phyloP scores from a whole-genome alignment of 352 stramenopile genomes.

The Phytophthora aleatoria region DNA sequence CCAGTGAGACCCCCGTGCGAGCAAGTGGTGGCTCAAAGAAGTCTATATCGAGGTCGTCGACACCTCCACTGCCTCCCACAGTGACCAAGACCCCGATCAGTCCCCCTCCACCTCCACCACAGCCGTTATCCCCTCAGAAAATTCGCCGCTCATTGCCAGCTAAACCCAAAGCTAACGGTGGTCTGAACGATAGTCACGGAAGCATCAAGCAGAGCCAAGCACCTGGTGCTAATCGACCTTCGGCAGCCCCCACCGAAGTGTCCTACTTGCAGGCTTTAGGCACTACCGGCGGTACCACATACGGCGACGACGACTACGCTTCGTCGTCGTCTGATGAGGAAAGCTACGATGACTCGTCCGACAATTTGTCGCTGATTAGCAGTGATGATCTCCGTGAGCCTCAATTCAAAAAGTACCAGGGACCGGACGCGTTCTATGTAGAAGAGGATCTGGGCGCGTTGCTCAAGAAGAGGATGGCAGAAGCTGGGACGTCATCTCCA shows the following conservation, averaged over 20 bases:
- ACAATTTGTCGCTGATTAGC: constrained; percentile 42
- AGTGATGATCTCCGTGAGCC: constrained; percentile 32
- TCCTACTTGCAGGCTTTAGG: constrained; percentile 36
- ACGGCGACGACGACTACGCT: constrained; percentile 32
- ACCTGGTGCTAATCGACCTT: constrained; percentile 15
- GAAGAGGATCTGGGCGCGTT: constrained; percentile 43
- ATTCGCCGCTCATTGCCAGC: constrained; percentile 6
- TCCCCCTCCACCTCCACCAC: constrained; percentile 18
- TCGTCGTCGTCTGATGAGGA: constrained; percentile 45
- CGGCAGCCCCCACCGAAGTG: constrained; percentile 12
- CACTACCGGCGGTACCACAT: constrained; percentile 33
- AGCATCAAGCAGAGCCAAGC: constrained; percentile 14
- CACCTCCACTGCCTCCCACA: constrained; percentile 15
- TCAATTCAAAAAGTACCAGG: constrained; percentile 37
- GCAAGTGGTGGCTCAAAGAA: constrained; percentile 27
- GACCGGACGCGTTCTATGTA: constrained; percentile 38
- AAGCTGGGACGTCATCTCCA: constrained; percentile 5
- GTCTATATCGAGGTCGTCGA: constrained; percentile 36
- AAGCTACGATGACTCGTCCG: constrained; percentile 37
- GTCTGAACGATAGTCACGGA: constrained; percentile 19
- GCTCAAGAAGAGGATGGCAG: constrained; percentile 37
- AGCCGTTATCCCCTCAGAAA: constrained; percentile 11
- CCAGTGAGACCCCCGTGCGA: constrained; percentile 52
- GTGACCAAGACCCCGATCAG: constrained; percentile 22
- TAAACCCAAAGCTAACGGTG: constrained; percentile 13